A percentile compares a stretch with the other conserved stretches of the same genome.
These are phyloP conservation scores for Ceratobasidium sp. DNA, from an alignment of 1,284 basidiomycete species.

Conservation along the genomic window DNA sequence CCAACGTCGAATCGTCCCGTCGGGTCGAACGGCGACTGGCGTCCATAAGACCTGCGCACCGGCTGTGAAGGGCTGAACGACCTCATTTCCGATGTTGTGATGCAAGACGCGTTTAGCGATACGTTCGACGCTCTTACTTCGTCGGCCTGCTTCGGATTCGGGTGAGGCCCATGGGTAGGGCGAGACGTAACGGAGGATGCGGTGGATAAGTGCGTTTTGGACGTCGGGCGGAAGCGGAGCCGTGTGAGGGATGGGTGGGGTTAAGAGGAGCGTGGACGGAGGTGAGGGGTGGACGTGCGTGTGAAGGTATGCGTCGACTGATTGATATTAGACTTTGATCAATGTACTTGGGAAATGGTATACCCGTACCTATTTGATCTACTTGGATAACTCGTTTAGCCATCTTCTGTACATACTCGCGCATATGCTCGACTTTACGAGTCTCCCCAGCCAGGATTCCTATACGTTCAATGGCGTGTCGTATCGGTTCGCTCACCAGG, in stretches of 20 bases:
- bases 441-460: not conserved
- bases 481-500: not conserved
- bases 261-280: slow-evolving; percentile 63
- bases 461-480: not conserved
- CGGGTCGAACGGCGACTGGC: slow-evolving; percentile 56
- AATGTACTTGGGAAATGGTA: not conserved
- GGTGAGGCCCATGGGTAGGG: slow-evolving; percentile 77
- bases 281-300: slow-evolving; percentile 58
- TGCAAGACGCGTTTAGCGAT: slow-evolving; percentile 62
- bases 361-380: slow-evolving; percentile 32
- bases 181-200: slow-evolving; percentile 73
- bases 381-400: not conserved
- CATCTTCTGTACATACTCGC: slow-evolving; percentile 19
- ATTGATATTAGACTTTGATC: not conserved
- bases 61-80: slow-evolving; percentile 54
- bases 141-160: slow-evolving; percentile 66
- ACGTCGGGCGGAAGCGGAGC: slow-evolving; percentile 46
- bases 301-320: slow-evolving; percentile 58
- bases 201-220: slow-evolving; percentile 63
- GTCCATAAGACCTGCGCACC: slow-evolving; percentile 72
- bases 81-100: slow-evolving; percentile 22
- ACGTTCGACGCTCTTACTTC: slow-evolving; percentile 57
- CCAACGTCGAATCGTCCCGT: slow-evolving; percentile 33
- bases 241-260: slow-evolving; percentile 46
- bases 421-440: slow-evolving; percentile 4